Base-by-base conservation (phyloP, 139 green algal genomes). In the Pseudopediastrum boryanum region DNA sequence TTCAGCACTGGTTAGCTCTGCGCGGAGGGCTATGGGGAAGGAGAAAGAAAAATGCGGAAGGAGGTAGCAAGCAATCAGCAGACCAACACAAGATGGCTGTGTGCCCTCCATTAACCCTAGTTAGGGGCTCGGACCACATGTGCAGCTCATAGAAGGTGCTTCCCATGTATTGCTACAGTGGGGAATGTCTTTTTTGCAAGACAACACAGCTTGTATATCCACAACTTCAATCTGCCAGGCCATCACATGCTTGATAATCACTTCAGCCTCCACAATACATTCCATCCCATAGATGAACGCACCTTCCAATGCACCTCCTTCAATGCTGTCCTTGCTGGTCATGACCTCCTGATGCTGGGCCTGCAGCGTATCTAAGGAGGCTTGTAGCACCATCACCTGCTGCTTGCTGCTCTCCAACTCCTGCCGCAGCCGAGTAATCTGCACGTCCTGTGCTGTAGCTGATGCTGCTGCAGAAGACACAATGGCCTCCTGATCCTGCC, bases 1-100 rank as follows among this genome's bases (percentile, higher is more conserved):
- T 81, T 95, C 92, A 25, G 81, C 79, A 13, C 56, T 36, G 2
- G 84, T 69, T 36, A 94, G 71, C 80, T 93, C 85, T 4, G 75
- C 66, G 2, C 88, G 79, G 46, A 95, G 70, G 29, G 86, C 82
- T 77, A 71, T 61, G 36, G 41, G 29, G 23, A 7, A 72, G 36
- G 38, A 72, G 38, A 39, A 23, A 36, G 9, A 12, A 16, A 44
- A 33, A 5, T 42, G 3, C 25, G 4, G 38, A 52, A 29, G 16
- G 13, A 64, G 21, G 54, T 31, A 33, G 62, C 9, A n/a, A 75
- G 44, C n/a, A 54, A 44, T 9, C 19, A 12, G 48, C 27, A 8
- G 29, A n/a, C 27, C 25, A 44, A 33, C n/a, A 44, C 33, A 16
- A 71, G 29, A 43, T 71, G 25, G n/a, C n/a, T n/a, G n/a, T n/a